Conservation (phyloP, 805 yeast species). For the Candida mattraensis region DNA sequence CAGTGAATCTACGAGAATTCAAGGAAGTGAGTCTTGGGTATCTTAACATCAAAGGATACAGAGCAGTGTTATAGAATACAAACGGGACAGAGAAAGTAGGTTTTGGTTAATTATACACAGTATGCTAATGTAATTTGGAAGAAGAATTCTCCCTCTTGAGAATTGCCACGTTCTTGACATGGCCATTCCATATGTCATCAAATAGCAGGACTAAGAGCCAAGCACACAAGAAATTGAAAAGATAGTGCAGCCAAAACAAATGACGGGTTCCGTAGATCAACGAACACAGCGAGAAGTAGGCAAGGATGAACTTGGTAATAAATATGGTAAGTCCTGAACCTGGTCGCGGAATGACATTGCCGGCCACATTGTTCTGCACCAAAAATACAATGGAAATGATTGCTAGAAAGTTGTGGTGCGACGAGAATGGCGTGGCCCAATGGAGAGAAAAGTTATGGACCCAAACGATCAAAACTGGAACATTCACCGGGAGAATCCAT, state of each 20-base stretch:
- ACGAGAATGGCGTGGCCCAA: slow-evolving; percentile 83
- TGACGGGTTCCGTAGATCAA: slow-evolving; percentile 76
- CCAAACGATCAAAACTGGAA: slow-evolving; percentile 79
- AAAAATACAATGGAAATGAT: slow-evolving; percentile 69
- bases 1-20: slow-evolving; percentile 20
- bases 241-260: slow-evolving; percentile 80
- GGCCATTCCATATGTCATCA: slow-evolving; percentile 27
- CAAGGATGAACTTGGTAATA: slow-evolving; percentile 39
- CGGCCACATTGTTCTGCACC: slow-evolving; percentile 53
- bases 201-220: slow-evolving; percentile 39
- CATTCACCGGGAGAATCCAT: slow-evolving; percentile 76
- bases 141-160: slow-evolving; percentile 19
- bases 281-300: slow-evolving; percentile 59
- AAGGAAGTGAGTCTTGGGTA: slow-evolving; percentile 28
- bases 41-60: slow-evolving; percentile 27
- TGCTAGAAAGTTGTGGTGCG: slow-evolving; percentile 82
- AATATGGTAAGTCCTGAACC: slow-evolving; percentile 26
- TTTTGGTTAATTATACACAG: slow-evolving; percentile 9
- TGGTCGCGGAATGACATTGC: slow-evolving; percentile 44
- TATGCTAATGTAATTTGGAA: slow-evolving; percentile 21
- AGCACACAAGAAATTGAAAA: slow-evolving; percentile 64
- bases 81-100: too few species aligned
- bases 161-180: slow-evolving; percentile 13
- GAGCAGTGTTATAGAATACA: slow-evolving; percentile 13
- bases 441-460: slow-evolving; percentile 72